Evolutionary conservation across 2,329 filamentous ascomycete genomes (phyloP), one percentile per base, ranked within the genome.

Genomic region (Calonectria leucothoes): DNA sequence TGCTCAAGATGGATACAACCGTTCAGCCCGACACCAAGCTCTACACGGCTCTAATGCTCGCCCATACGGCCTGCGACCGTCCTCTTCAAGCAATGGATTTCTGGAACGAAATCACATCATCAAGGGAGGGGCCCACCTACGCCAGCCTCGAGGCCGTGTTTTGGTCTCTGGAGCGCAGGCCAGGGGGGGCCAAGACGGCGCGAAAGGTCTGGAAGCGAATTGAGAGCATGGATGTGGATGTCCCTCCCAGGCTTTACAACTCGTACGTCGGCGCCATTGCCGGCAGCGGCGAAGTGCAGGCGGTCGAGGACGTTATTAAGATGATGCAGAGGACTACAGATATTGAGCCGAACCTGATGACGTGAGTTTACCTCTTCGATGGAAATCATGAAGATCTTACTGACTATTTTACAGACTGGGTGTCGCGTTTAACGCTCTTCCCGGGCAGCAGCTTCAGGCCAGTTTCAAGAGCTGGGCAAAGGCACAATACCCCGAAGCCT

Each of bases 1-100:
- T 98, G 91, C 89, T 98, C 77, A 98, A 98, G 85, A 93, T 98
- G 83, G 97, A 99, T 83, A 89, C 93, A n/a, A 90, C 91, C 51
- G 89, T 98, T 45, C 92, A 96, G 78, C 89, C 93, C 6, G 92
- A 90, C 78, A 98, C 96, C 0, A 88, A 87, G 69, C 87, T 98
- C 2, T 91, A 93, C 78, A 98, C 98, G 79, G 92, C 94, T 0
- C 87, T 98, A 63, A 98, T 99, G 92, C 88, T 97, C 15, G 96
- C 95, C 0, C 96, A 98, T 81, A 91, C 92, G 1, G 90, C 91
- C 1, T 94, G 92, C 79, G 94, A 91, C 8, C 88, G 92, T 75
- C 88, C 93, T 0, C 85, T 89, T 35, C 90, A 90, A 69, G 94
- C 94, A 1, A 86, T 98, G 75, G 91, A 93, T 63, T 95, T 95